Evolutionary conservation across 2,329 filamentous ascomycete genomes (phyloP), one percentile per base, ranked within the genome.

Genomic region (Graphilbum fragrans): DNA sequence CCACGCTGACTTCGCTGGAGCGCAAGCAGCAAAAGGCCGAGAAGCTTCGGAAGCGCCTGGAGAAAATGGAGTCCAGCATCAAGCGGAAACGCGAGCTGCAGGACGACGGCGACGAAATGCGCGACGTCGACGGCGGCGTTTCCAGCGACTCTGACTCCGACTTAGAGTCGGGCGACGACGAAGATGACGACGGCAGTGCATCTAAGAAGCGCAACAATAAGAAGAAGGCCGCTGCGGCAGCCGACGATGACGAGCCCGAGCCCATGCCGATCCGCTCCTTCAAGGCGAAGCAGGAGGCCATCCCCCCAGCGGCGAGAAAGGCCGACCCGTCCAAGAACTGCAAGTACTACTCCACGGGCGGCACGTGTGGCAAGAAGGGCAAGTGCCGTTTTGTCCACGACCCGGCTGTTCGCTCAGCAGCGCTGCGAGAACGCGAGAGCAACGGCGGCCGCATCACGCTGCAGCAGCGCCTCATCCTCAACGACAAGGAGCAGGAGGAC

Each of bases 351-450:
- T 78, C 77, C 32, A 81, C 77, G 40, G 77, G 77, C 49, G 77
- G 77, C 46, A 77, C 67, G 44, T 82, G 77, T 60, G 77, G 77
- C 40, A 82, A 82, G 69, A 80, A 80, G 70, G 74, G 75, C 74
- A 81, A 81, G 75, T 82, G 77, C 65, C 77, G 77, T 61, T 82
- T 82, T 61, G 74, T 80, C 48, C 77, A 82, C 57, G 77, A 82
- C 55, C 68, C 70, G 17, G 70, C 72, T 47, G 71, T 78, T 44
- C 69, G 77, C 50, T 74, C 77, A 52, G 73, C 73, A 49, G 77
- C 77, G 43, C 64, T 81, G 38, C 71, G 69, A 52, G 77, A 80
- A 55, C 71, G 76, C 45, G 75, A 77, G 51, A 66, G 69, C 52
- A 81, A 81, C 50, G 74, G 77, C 45, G 77, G 77, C 37, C 72